phyloP scores from a whole-genome alignment of 2,329 filamentous ascomycete genomes.

The Ophiosphaerella narmari region DNA sequence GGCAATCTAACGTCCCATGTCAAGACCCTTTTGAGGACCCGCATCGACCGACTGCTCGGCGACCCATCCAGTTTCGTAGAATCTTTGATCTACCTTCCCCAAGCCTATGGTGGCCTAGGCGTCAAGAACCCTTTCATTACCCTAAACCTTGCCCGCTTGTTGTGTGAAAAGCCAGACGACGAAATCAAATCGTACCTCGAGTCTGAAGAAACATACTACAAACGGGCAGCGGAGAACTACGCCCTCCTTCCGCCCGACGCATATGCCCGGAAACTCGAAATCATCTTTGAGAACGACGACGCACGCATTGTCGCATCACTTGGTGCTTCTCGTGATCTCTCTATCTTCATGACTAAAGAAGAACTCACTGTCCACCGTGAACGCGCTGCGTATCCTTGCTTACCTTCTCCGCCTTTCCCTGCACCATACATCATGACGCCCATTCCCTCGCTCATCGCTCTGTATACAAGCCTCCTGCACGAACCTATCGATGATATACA shows the following conservation, averaged over 20 bases:
- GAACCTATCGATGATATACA: conserved; percentile 13
- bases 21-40: conserved; percentile 15
- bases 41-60: conserved; percentile 1
- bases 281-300: conserved; percentile 20
- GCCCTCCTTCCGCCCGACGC: conserved; percentile 7
- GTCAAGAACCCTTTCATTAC: conserved; percentile 34
- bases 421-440: not conserved
- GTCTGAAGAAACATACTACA: conserved; percentile 27
- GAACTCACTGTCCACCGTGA: conserved; percentile 24
- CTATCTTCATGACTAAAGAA: conserved; percentile 16
- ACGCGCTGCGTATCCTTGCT: conserved; percentile 5
- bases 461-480: conserved; percentile 17
- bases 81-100: conserved; percentile 33
- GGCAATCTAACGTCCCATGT: conserved; percentile 26
- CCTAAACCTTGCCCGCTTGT: conserved; percentile 21
- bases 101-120: conserved; percentile 34
- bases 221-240: conserved; percentile 14
- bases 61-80: conserved; percentile 20
- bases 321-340: conserved; percentile 3
- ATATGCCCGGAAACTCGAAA: conserved; percentile 14
- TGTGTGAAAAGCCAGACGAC: conserved; percentile 9
- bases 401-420: conserved; percentile 3
- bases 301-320: conserved; percentile 11
- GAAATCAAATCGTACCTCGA: conserved; percentile 15
- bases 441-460: conserved; percentile 5